phyloP scores from a whole-genome alignment of 768 basidiomycete genomes.

The Pisolithus orientalis region DNA sequence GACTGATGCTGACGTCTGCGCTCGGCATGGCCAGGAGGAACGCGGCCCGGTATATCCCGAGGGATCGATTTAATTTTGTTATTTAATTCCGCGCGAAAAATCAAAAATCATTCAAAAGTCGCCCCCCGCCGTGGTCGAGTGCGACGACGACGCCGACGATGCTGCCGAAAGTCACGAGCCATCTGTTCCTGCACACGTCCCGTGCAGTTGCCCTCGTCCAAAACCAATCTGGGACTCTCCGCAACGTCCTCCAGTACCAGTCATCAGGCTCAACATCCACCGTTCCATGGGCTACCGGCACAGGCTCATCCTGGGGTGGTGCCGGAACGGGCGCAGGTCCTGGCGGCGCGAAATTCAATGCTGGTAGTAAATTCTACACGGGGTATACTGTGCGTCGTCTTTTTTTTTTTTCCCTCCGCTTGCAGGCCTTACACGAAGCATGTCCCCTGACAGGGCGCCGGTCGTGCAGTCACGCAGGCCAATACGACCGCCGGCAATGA shows the following conservation, averaged over 20 bases:
- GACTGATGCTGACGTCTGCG: neutral
- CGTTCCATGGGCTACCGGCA: constrained; percentile 33
- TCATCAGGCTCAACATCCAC: constrained; percentile 40
- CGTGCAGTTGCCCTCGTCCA: constrained; percentile 75
- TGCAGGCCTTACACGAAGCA: constrained; percentile 2
- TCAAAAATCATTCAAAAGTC: neutral
- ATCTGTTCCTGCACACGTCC: constrained; percentile 67
- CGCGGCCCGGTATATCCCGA: neutral
- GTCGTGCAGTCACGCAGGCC: constrained; percentile 67
- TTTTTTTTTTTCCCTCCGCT: constrained; percentile 15
- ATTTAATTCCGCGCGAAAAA: neutral
- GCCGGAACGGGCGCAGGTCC: constrained; percentile 50
- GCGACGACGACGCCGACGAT: constrained; percentile 41
- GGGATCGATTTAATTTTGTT: neutral
- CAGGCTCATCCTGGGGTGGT: constrained; percentile 48
- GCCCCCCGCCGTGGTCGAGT: constrained; percentile 33
- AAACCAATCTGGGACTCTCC: constrained; percentile 59
- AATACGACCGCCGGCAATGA: constrained; percentile 56
- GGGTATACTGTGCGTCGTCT: constrained; percentile 48
- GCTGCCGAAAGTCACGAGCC: constrained; percentile 82
- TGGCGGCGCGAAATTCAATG: constrained; percentile 65
- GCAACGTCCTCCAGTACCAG: constrained; percentile 73
- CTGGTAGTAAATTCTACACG: constrained; percentile 65
- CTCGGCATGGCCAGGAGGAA: constrained; percentile 18
- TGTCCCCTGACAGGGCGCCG: constrained; percentile 46